Base-by-base conservation (phyloP, 805 yeast genomes). In the Saturnispora bothae region DNA sequence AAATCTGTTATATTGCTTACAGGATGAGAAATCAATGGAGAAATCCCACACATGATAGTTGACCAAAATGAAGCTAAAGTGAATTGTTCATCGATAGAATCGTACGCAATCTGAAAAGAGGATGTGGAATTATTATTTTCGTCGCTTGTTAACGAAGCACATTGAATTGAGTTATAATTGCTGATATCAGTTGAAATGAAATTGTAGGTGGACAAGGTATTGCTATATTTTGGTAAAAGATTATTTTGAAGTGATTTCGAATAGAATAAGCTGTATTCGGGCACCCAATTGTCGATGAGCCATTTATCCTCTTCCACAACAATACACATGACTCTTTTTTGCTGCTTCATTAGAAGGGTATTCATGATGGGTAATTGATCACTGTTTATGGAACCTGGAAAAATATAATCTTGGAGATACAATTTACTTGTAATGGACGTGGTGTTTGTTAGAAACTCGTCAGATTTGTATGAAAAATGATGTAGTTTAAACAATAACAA, bases 21-120 rank as follows among this genome's bases (percentile, higher is more conserved):
- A 23, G 10, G 65, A 45, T 45, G 72, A 35, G 58, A 69, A 58
- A 85, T 53, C 1, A 84, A 66, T 0, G 95, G 85, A 0, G 83
- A 67, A 38, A 62, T 69, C 0, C 96, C 96, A 47, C 78, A 66
- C 16, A 56, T 42, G 4, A 76, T 52, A 31, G 64, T 64, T 2
- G 58, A 46, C 28, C 51, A 49, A 28, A 76, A 58, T 1, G 68
- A 46, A 0, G 40, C 43, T 13, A 59, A 45, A 0, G 68, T 55
- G 49, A 71, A 78, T 1, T 64, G 61, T 10, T 32, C 26, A 0
- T 44, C 47, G 1, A 52, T 48, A 21, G 55, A 44, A 45, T 77
- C 78, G 34, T 60, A 58, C 0, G 64, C 44, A 28, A 57, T 53
- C 22, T 36, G 36, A 16, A 51, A 34, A 3, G 38, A 29, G 3